phyloP scores from a whole-genome alignment of 768 basidiomycete genomes.

The Boletus edulis region DNA sequence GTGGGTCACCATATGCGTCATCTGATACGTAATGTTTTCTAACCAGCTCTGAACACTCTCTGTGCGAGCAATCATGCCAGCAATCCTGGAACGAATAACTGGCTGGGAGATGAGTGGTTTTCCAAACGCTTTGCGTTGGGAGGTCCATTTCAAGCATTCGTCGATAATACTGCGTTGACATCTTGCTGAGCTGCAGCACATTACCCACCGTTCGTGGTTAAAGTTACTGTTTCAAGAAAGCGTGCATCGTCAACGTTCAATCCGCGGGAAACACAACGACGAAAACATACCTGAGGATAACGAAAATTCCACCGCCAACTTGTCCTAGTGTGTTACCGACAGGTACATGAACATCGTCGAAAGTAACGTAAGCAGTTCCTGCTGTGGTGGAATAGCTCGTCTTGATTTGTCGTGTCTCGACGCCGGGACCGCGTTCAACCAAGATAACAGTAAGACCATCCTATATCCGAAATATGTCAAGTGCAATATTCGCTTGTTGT shows the following conservation, averaged over 20 bases:
- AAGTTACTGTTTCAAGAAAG: slow-evolving; percentile 61
- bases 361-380: slow-evolving; percentile 82
- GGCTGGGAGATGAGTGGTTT: slow-evolving; percentile 81
- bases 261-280: background rate
- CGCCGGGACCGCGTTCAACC: slow-evolving; percentile 60
- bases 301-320: slow-evolving; percentile 60
- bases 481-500: slow-evolving; percentile 15
- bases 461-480: slow-evolving; percentile 27
- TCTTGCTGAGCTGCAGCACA: slow-evolving; percentile 75
- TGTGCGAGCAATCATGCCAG: slow-evolving; percentile 82
- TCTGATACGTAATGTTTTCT: slow-evolving; percentile 84
- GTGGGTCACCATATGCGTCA: slow-evolving; percentile 68
- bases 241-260: background rate
- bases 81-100: slow-evolving; percentile 86
- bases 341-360: slow-evolving; percentile 84
- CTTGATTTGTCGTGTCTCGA: slow-evolving; percentile 69
- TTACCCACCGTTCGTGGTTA: slow-evolving; percentile 94
- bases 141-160: slow-evolving; percentile 89
- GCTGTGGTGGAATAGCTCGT: slow-evolving; percentile 86
- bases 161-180: slow-evolving; percentile 69
- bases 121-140: slow-evolving; percentile 89
- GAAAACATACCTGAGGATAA: slow-evolving; percentile 47
- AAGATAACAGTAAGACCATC: slow-evolving; percentile 65
- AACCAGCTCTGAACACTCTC: slow-evolving; percentile 86
- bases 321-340: slow-evolving; percentile 78